Evolutionary conservation across 495 filamentous ascomycete genomes (phyloP).

Genomic region (Lentithecium fluviatile): DNA sequence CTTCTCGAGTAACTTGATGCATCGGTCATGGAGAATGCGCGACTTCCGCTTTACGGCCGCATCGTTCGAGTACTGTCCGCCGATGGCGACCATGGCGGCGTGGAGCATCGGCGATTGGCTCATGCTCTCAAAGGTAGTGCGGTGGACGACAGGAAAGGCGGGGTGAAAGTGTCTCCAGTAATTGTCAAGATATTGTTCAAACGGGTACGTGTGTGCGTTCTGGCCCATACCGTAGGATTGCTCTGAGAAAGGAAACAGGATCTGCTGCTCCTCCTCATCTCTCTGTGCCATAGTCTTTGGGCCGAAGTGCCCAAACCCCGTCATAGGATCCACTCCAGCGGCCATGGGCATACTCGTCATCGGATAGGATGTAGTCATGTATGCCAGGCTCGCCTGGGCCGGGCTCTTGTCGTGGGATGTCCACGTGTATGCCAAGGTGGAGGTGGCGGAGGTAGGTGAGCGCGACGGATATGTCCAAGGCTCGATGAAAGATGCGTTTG

Average conservation of each 20-base stretch:
- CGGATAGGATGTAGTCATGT: conserved; percentile 20
- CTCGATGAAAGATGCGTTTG: conserved; percentile 35
- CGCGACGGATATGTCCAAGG: conserved; percentile 32
- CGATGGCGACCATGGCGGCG: conserved; percentile 47
- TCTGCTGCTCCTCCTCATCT: conserved; percentile 33
- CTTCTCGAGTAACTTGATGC: conserved; percentile 43
- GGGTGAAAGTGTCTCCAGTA: conserved; percentile 49
- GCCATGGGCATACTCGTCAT: conserved; percentile 19
- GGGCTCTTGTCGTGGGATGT: conserved; percentile 30
- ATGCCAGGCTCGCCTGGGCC: conserved; percentile 6
- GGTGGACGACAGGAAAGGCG: conserved; percentile 47
- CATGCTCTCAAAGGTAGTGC: conserved; percentile 40
- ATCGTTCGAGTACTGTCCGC: conserved; percentile 44
- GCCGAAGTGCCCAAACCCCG: conserved; percentile 21
- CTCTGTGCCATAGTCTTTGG: conserved; percentile 30
- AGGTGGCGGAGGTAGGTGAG: conserved; percentile 34
- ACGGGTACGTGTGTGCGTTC: conserved; percentile 24
- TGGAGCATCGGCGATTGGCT: conserved; percentile 42
- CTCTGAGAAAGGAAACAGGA: conserved; percentile 30
- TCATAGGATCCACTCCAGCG: conserved; percentile 21
- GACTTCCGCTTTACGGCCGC: conserved; percentile 42
- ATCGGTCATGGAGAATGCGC: conserved; percentile 42
- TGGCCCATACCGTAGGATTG: conserved; percentile 35
- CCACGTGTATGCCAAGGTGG: conserved; percentile 32
- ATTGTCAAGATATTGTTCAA: conserved; percentile 44